Conservation (phyloP, 495 filamentous ascomycete species). For the Penicilliopsis zonata region DNA sequence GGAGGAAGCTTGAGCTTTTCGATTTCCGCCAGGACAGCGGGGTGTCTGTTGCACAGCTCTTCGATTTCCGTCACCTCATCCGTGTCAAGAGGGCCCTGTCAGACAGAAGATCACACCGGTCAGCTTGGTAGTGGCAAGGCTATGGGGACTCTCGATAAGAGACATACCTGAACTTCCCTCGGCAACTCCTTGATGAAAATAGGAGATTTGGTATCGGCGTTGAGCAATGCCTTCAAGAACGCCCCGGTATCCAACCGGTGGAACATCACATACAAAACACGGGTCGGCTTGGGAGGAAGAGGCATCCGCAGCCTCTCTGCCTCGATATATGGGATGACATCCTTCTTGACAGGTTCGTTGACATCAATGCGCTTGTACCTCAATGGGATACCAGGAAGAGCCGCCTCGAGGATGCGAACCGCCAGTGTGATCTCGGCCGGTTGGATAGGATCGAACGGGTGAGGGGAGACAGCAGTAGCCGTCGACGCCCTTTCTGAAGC, state of each 20-base stretch:
- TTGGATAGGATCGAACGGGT: constrained; percentile 31
- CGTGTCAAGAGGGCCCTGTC: constrained; percentile 26
- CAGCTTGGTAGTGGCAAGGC: too few species aligned
- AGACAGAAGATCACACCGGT: too few species aligned
- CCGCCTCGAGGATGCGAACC: constrained; percentile 21
- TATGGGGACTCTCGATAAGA: too few species aligned
- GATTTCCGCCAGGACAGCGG: constrained; percentile 29
- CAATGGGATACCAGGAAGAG: constrained; percentile 20
- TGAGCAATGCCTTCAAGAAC: constrained; percentile 25
- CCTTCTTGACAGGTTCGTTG: constrained; percentile 27
- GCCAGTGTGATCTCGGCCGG: constrained; percentile 28
- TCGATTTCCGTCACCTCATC: constrained; percentile 34
- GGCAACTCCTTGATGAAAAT: constrained; percentile 26
- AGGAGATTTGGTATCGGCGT: constrained; percentile 18
- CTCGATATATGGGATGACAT: constrained; percentile 26
- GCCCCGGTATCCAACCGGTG: constrained; percentile 26
- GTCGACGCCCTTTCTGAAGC: too few species aligned
- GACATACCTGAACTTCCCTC: constrained; percentile 24
- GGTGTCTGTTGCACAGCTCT: constrained; percentile 21
- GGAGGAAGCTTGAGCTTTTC: constrained; percentile 29
- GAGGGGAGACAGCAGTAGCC: too few species aligned
- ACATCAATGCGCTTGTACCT: constrained; percentile 31
- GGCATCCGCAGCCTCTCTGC: constrained; percentile 23
- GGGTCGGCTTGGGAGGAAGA: constrained; percentile 18
- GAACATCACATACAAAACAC: constrained; percentile 28